Base-by-base conservation (phyloP, 495 filamentous ascomycete species). In the Neurospora sp. region DNA sequence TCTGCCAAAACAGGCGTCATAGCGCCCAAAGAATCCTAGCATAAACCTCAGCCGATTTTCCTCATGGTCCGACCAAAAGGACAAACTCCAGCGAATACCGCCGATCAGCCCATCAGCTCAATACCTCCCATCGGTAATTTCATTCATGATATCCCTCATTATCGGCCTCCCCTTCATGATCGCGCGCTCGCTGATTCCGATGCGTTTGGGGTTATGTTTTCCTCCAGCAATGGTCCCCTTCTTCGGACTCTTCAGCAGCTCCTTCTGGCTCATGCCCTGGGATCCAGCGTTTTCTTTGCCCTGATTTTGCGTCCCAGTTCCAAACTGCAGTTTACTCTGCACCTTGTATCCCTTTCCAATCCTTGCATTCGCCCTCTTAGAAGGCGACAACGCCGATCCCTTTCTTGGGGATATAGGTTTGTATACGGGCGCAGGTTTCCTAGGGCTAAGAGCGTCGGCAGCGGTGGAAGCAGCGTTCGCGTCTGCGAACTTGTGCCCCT, bases 401-500 rank as follows among this genome's bases (percentile, higher is more conserved):
- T 66, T 66, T 7, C 54, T 66, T 0, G 54, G 54, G 0, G 13
- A 17, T 1, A 28, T 6, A 6, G 28, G 28, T 9, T 31, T 69
- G n/a, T 17, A 39, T 5, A 28, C 0, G 3, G 72, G 8, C 13
- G 21, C 31, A 7, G 38, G 70, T 7, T 19, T 69, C 28, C 31
- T 37, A 4, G 73, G 73, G 0, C 59, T 48, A 6, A 42, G 70
- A 28, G 48, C 45, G n/a, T 43, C 45, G 13, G 45, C 69, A 4
- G 72, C 79, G 0, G 72, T 74, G 2, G 74, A 73, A 10, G 79
- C 76, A 38, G 83, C 88, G 31, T 78, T 69, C 38, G 80, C 24
- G 4, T 82, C 86, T 17, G 89, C 88, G 74, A 92, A 93, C 69
- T 85, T 76, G 83, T 97, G 94, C n/a, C 83, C 86, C 11, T 91